phyloP scores from a whole-genome alignment of 2,329 filamentous ascomycete species.

The Fusarium sp. region DNA sequence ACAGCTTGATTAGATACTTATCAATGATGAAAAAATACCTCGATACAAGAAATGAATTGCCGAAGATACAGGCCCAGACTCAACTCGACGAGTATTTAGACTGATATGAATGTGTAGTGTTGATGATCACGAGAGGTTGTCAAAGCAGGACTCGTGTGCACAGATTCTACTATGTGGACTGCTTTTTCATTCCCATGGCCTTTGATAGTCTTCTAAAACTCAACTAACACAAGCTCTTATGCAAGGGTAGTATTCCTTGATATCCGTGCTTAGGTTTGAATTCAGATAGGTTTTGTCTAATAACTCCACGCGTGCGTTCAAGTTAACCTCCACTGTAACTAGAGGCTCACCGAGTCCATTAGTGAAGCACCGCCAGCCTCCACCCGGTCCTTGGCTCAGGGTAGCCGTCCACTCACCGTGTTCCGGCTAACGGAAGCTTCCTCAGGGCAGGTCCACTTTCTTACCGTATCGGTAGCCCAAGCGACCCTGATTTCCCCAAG shows the following conservation, averaged over 20 bases:
- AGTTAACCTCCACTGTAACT: background rate
- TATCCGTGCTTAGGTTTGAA: background rate
- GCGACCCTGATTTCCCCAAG: conserved; percentile 23
- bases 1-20: background rate
- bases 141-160: background rate
- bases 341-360: background rate
- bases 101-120: background rate
- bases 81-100: background rate
- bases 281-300: background rate
- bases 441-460: background rate
- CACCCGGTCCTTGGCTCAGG: background rate
- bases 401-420: background rate
- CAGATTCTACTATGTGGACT: background rate
- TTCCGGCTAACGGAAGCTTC: conserved; percentile 21
- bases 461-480: conserved; percentile 29
- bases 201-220: background rate
- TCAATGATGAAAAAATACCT: conserved; percentile 12
- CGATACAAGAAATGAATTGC: background rate
- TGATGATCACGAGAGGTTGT: background rate
- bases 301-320: background rate
- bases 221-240: background rate
- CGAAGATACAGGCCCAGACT: background rate
- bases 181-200: background rate
- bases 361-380: background rate
- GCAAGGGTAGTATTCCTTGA: background rate